Base-by-base conservation (phyloP, 768 basidiomycete genomes). In the Arthromyces matolae region DNA sequence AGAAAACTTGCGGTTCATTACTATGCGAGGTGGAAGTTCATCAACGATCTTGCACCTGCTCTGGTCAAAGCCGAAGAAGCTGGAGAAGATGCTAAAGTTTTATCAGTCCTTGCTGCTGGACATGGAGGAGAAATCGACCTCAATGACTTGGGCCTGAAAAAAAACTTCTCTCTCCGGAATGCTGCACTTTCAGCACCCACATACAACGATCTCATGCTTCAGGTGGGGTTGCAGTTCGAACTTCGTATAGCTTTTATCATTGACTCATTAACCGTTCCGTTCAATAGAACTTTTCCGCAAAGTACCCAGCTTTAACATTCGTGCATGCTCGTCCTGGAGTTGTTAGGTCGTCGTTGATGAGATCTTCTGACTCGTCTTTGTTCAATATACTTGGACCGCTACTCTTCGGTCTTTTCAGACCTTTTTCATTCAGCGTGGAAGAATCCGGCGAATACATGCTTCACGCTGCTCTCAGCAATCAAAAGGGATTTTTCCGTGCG, bases 1-100 rank as follows among this genome's bases (percentile, higher is more conserved):
- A 62, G 44, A 31, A 68, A 67, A 41, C 49, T 70, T 16, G 68
- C 64, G 3, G 57, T 78, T 45, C 70, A 76, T 44, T 79, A 80
- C 57, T 81, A 81, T 55, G 64, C 71, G 20, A 61, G 79, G 40
- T 78, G 70, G 72, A 72, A 72, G 54, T 79, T 80, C 57, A 68
- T 70, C 22, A 41, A 68, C 28, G 72, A 72, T 12, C 62, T 81
- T 8, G 46, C 76, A 4, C 78, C 78, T 1, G 57, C 71, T 5
- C 52, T 80, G 35, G 58, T 58, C 34, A 69, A 60, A n/a, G 78
- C 79, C 10, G 68, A 66, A 40, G 71, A 71, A 4, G 66, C 58
- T 0, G 76, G 75, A 5, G 74, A 81, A 56, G 77, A 78, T 42
- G 77, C 75, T 13, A 72, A 73, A 54, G 76, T 73, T n/a, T 58